These are phyloP conservation scores for Sarocladiaceae sp. DNA, from an alignment of 2,329 filamentous ascomycete genomes.

Conservation along the genomic window DNA sequence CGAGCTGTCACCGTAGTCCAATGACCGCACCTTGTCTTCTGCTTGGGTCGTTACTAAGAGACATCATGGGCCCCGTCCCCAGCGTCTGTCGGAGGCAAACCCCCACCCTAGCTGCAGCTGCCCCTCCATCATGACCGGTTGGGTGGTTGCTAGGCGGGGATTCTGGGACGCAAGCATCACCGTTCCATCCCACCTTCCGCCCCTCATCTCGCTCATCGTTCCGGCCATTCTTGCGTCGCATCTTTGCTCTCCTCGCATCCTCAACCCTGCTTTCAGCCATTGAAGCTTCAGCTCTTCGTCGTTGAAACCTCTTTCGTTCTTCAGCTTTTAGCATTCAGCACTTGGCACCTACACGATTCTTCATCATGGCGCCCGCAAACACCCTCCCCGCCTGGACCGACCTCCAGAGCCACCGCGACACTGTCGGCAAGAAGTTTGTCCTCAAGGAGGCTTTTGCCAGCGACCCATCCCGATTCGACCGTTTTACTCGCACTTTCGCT, in stretches of 20 bases:
- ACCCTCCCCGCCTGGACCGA: slow-evolving; percentile 82
- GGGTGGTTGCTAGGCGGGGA: too few species aligned
- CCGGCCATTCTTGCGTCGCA: too few species aligned
- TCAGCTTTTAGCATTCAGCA: not conserved
- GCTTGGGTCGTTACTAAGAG: not conserved
- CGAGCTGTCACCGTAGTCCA: too few species aligned
- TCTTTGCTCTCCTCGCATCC: not conserved
- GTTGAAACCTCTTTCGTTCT: not conserved
- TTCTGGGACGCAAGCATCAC: too few species aligned
- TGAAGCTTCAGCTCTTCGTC: too few species aligned
- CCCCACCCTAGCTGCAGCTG: slow-evolving; percentile 6
- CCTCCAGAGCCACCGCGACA: slow-evolving; percentile 85
- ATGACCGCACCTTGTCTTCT: too few species aligned
- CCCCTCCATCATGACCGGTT: too few species aligned
- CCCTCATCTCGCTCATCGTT: slow-evolving; percentile 8
- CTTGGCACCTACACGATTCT: not conserved
- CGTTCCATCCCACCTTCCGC: too few species aligned
- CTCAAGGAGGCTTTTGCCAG: slow-evolving; percentile 89
- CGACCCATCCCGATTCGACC: slow-evolving; percentile 81
- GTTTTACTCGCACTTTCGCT: slow-evolving; percentile 80
- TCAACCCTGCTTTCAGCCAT: not conserved
- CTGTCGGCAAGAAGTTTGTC: slow-evolving; percentile 80
- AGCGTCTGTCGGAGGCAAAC: not conserved
- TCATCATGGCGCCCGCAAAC: slow-evolving; percentile 72
- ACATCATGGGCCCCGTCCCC: not conserved